These are phyloP conservation scores for Monosporascus ibericus DNA, from an alignment of 2,329 filamentous ascomycete species.

Conservation along the genomic window DNA sequence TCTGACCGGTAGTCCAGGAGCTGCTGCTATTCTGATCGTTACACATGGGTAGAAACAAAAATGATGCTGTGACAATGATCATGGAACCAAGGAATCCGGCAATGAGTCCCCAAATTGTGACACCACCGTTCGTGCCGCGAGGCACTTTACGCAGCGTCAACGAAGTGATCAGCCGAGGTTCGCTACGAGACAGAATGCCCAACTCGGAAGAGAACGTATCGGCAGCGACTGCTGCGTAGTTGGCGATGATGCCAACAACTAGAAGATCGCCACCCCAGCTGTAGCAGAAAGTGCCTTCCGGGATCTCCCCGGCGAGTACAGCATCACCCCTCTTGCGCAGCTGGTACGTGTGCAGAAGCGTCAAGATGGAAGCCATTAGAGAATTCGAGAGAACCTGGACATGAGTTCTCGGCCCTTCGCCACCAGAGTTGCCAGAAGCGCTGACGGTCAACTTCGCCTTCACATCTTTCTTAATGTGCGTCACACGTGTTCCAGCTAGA, in stretches of 20 bases:
- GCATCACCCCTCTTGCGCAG: constrained; percentile 41
- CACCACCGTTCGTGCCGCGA: constrained; percentile 87
- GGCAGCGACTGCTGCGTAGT: constrained; percentile 86
- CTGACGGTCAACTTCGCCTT: constrained; percentile 79
- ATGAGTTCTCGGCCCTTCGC: constrained; percentile 77
- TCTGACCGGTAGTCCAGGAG: constrained; percentile 44
- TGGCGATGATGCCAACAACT: constrained; percentile 62
- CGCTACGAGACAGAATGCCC: constrained; percentile 72
- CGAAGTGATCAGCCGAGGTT: constrained; percentile 82
- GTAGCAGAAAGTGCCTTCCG: constrained; percentile 44
- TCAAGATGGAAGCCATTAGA: constrained; percentile 62
- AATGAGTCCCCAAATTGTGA: constrained; percentile 66
- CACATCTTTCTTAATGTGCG: constrained; percentile 81
- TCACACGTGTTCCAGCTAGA: constrained; percentile 73
- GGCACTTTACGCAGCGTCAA: constrained; percentile 71
- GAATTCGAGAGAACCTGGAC: constrained; percentile 90
- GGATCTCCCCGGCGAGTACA: constrained; percentile 25
- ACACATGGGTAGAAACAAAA: constrained; percentile 66
- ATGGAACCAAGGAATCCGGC: constrained; percentile 71
- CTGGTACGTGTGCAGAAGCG: constrained; percentile 55
- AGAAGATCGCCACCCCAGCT: constrained; percentile 57
- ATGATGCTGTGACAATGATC: constrained; percentile 59
- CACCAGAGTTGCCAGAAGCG: constrained; percentile 64
- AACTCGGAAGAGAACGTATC: constrained; percentile 96
- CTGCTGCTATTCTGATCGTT: constrained; percentile 31